A percentile compares a stretch with the other conserved stretches of the same genome.
Evolutionary conservation across 1,139 yeast genomes (phyloP).

Genomic region (Diutina sp.): DNA sequence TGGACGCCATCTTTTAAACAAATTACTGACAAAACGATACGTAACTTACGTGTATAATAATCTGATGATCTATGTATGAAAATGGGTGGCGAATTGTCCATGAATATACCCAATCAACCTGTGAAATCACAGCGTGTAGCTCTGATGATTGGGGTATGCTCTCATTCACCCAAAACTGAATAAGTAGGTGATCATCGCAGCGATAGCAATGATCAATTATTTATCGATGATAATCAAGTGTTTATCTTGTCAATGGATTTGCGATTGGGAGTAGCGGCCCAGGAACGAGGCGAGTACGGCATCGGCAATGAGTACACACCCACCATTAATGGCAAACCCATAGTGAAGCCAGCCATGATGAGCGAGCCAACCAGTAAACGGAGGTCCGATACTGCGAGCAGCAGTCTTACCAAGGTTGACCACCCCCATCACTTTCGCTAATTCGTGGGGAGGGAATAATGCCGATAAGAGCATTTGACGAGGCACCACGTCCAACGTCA

Average conservation of each 20-base stretch:
- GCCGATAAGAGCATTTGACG: conserved; percentile 69
- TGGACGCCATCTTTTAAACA: conserved; percentile 46
- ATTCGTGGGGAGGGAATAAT: conserved; percentile 46
- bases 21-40: not conserved
- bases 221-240: no score
- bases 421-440: conserved; percentile 71
- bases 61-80: not conserved
- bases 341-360: conserved; percentile 31
- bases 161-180: no score
- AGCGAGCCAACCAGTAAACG: conserved; percentile 67
- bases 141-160: no score
- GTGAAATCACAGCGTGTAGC: no score
- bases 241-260: not conserved
- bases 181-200: no score
- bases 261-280: not conserved
- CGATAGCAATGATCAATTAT: no score
- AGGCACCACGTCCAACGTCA: conserved; percentile 86
- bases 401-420: conserved; percentile 80
- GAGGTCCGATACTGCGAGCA: conserved; percentile 74
- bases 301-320: conserved; percentile 35
- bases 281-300: conserved; percentile 12
- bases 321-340: conserved; percentile 56
- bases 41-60: not conserved
- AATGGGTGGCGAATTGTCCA: not conserved
- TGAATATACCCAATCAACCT: no score